Evolutionary conservation across 208 protist species (phyloP), one percentile per base, ranked within the genome.

Genomic region (Leishmania major): DNA sequence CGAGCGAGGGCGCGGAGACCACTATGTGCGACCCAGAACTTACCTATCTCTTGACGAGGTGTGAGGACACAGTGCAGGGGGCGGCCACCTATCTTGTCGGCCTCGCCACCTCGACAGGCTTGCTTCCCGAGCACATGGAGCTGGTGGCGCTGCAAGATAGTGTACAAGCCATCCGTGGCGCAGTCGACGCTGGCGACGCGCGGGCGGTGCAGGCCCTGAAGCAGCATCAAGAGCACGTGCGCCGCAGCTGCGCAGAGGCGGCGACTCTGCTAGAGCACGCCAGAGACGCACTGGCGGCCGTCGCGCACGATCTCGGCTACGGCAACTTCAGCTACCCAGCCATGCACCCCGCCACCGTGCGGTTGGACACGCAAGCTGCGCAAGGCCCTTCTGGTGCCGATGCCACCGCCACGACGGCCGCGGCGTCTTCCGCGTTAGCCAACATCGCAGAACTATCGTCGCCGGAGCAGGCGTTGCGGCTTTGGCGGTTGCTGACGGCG

Each of bases 401-500:
- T 62, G n/a, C 53, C 35, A 28, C 45, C 10, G 35, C 35, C 35
- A 7, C 49, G 40, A 35, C 73, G 35, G n/a, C 70, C 8, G 74
- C 70, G 72, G 70, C 55, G 60, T 49, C 53, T 47, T 78, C 60
- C 11, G 55, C 72, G 7, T 91, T 93, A 53, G 25, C 70, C 15
- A 82, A 84, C 47, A 60, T 89, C 8, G 66, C 78, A 19, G 89
- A 94, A 85, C 84, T 94, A 45, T 82, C 79, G 13, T 82, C 86
- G 7, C 69, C 74, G 8, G 79, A 66, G 79, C 76, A 81, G 62
- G 88, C 88, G 69, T 71, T 81, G 49, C 79, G 66, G 43, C 83
- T 94, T 59, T 96, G 91, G 84, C 86, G 89, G 37, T 72, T 79
- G 19, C 87, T 96, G 28, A 87, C 87, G 1, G 82, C 88, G 45